A percentile compares a stretch with the other conserved stretches of the same genome.
These are phyloP conservation scores for Monosporozyma yasuniensis DNA, from an alignment of 805 yeast species.

Conservation along the genomic window DNA sequence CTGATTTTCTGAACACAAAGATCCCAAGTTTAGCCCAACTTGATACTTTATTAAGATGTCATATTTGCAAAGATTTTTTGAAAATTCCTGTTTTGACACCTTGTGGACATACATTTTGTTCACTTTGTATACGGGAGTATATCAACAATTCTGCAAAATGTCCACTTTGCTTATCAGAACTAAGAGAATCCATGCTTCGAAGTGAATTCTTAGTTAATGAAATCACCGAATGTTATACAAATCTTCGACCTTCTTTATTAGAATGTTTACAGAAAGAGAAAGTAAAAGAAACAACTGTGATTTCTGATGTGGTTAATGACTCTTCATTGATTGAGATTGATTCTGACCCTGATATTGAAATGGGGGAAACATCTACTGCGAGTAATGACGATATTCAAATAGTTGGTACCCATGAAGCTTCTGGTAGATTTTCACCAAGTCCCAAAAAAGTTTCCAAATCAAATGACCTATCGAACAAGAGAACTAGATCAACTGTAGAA, in stretches of 20 bases:
- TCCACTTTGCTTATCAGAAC: conserved; percentile 68
- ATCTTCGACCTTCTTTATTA: conserved; percentile 35
- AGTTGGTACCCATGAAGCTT: conserved; percentile 20
- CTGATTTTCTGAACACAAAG: conserved; percentile 54
- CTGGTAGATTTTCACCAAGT: background rate
- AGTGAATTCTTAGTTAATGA: conserved; percentile 68
- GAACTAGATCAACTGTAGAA: conserved; percentile 8
- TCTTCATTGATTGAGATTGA: conserved; percentile 24
- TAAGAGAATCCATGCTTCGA: conserved; percentile 59
- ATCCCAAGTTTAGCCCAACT: conserved; percentile 51
- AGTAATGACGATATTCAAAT: conserved; percentile 27
- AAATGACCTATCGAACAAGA: background rate
- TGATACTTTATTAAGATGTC: conserved; percentile 71
- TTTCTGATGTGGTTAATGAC: background rate
- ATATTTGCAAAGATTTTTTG: conserved; percentile 77
- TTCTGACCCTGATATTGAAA: conserved; percentile 21
- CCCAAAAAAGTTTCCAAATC: conserved; percentile 2
- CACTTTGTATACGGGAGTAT: conserved; percentile 71
- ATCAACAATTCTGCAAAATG: conserved; percentile 53
- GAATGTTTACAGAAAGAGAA: conserved; percentile 17
- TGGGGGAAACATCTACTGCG: conserved; percentile 9
- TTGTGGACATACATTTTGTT: conserved; percentile 87
- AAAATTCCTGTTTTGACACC: conserved; percentile 73
- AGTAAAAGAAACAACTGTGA: background rate
- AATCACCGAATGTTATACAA: conserved; percentile 44